Percentiles rank a stretch among this genome's conserved stretches.
Evolutionary conservation across 2,329 filamentous ascomycete genomes (phyloP).

Genomic region (Ceratocystiopsis minuta): DNA sequence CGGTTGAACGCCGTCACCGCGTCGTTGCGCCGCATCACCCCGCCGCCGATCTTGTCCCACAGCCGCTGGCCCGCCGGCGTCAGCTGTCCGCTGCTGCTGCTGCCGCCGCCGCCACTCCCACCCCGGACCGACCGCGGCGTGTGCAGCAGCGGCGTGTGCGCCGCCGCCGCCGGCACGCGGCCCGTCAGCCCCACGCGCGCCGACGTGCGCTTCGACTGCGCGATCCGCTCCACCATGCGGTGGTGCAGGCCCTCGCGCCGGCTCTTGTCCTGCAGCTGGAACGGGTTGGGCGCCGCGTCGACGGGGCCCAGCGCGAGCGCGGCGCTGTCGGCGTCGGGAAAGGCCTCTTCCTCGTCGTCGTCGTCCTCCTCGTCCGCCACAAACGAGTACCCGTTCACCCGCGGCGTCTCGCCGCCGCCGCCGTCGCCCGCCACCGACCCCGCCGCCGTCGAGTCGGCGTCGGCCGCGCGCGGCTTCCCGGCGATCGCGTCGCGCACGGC

Average conservation of each 20-base stretch:
- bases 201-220: conserved; percentile 49
- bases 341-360: conserved; percentile 14
- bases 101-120: too few species aligned
- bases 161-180: conserved; percentile 39
- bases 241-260: conserved; percentile 68
- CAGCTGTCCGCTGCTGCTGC: conserved; percentile 20
- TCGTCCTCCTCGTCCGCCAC: conserved; percentile 57
- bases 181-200: conserved; percentile 41
- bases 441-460: conserved; percentile 35
- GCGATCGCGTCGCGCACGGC: conserved; percentile 72
- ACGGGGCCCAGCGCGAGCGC: conserved; percentile 39
- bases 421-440: conserved; percentile 19
- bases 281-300: conserved; percentile 55
- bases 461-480: conserved; percentile 44
- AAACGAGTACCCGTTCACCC: conserved; percentile 86
- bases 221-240: conserved; percentile 68
- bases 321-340: conserved; percentile 18
- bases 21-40: conserved; percentile 7
- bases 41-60: conserved; percentile 40
- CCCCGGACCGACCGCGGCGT: conserved; percentile 35
- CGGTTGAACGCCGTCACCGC: conserved; percentile 6
- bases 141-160: conserved; percentile 48
- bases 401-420: conserved; percentile 51
- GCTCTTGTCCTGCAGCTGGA: conserved; percentile 58
- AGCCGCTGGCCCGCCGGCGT: conserved; percentile 60